phyloP scores from a whole-genome alignment of 2,329 filamentous ascomycete species.

The Xylariaceae sp. region DNA sequence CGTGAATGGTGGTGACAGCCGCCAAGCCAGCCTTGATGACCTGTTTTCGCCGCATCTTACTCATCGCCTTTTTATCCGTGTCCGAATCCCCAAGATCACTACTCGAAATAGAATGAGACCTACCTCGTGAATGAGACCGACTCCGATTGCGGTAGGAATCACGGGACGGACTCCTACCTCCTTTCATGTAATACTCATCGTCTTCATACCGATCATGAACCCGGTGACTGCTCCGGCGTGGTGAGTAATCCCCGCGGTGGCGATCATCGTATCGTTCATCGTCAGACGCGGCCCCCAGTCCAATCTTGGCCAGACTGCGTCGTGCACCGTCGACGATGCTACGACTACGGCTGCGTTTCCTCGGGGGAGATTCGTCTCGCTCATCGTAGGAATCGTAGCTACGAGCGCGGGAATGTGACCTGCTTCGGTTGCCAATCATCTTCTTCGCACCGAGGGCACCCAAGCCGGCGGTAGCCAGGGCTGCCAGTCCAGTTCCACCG shows the following conservation, averaged over 20 bases:
- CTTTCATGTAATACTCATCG: slow-evolving; percentile 33
- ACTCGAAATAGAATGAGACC: slow-evolving; percentile 45
- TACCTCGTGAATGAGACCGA: slow-evolving; percentile 37
- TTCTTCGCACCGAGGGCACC: slow-evolving; percentile 59
- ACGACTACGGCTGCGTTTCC: slow-evolving; percentile 52
- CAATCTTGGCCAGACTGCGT: slow-evolving; percentile 56
- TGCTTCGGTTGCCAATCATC: slow-evolving; percentile 41
- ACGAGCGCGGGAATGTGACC: slow-evolving; percentile 52
- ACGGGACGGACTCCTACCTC: slow-evolving; percentile 31
- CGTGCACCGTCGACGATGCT: slow-evolving; percentile 60
- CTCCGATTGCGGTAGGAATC: slow-evolving; percentile 36
- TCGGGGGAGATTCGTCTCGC: slow-evolving; percentile 38
- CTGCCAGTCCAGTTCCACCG: slow-evolving; percentile 52
- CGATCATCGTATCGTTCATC: slow-evolving; percentile 41
- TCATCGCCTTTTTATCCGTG: slow-evolving; percentile 48
- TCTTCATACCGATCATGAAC: slow-evolving; percentile 35
- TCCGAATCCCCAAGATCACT: slow-evolving; percentile 54
- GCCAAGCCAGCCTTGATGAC: slow-evolving; percentile 51
- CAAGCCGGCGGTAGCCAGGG: slow-evolving; percentile 56
- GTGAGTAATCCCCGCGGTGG: slow-evolving; percentile 36
- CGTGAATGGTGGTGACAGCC: slow-evolving; percentile 55
- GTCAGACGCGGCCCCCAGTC: slow-evolving; percentile 48
- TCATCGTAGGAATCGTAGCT: slow-evolving; percentile 44
- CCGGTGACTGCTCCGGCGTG: slow-evolving; percentile 33
- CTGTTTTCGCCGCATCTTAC: slow-evolving; percentile 59